Base-by-base conservation (phyloP, 164 flowering plant species). In the Warburgia ugandensis region DNA sequence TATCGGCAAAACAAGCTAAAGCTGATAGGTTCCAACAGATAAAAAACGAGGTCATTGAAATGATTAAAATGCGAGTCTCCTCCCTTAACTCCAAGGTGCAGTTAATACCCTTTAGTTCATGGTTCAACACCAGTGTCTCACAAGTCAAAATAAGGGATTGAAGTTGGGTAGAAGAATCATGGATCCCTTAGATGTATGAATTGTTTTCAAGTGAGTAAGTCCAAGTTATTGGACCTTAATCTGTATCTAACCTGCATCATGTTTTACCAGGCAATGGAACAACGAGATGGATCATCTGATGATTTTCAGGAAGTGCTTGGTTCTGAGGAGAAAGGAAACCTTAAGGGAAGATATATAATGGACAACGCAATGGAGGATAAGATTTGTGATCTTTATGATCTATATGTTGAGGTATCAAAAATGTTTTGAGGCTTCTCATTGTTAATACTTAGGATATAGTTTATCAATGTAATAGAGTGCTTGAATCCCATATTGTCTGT, bases 311-410 rank as follows among this genome's bases (percentile, higher is more conserved):
- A 81, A 55, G 38, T 30, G 49, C 43, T n/a, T 45, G 73, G 60
- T 56, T 59, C 68, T 21, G 77, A 76, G 32, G 97, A 73, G 40
- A 92, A 74, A 67, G 81, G 67, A 51, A 60, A 55, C 31, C 32
- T 56, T 17, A 82, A 73, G 64, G 69, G 67, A 50, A 81, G 74
- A 56, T 70, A 60, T 56, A 56, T 60, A 35, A 84, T 83, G 86
- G 97, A 86, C 54, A 48, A 72, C 30, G 68, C 73, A 19, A 36
- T 84, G 80, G 97, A 94, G 77, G 95, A 94, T 58, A 89, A 83
- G 64, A 76, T 94, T 41, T 94, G 92, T 65, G 92, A 89, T 68
- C 86, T 94, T 38, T 94, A 86, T 71, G 97, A 94, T 62, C 79
- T 79, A 55, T 94, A 68, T 77, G 80, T 81, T 65, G 97, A 88